Percentiles rank a stretch among this genome's conserved stretches.
Conservation (phyloP, 1,139 yeast species). For the Nakaseomyces bracarensis region DNA sequence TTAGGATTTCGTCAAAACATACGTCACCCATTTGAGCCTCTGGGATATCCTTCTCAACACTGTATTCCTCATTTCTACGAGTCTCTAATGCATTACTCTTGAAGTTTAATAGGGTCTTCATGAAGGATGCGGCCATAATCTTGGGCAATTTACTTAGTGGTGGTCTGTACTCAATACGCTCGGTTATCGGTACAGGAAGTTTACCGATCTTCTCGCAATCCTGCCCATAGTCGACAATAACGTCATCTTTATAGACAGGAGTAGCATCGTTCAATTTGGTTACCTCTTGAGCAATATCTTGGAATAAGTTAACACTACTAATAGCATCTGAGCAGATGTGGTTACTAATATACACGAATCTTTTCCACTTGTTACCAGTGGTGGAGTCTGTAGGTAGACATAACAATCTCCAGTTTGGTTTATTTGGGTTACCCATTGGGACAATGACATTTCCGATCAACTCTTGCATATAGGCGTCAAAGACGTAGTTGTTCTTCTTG, state of each 20-base stretch:
- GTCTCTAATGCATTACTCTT: slow-evolving; percentile 13
- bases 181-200: slow-evolving; percentile 20
- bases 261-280: slow-evolving; percentile 5
- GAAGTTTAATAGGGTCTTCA: slow-evolving; percentile 13
- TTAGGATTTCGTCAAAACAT: slow-evolving; percentile 12
- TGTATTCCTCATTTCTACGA: slow-evolving; percentile 7
- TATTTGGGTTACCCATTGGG: slow-evolving; percentile 15
- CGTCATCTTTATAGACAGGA: slow-evolving; percentile 4
- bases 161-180: slow-evolving; percentile 19
- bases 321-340: slow-evolving; percentile 24
- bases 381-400: slow-evolving; percentile 13
- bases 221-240: slow-evolving; percentile 14
- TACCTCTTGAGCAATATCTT: slow-evolving; percentile 15
- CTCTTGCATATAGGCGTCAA: slow-evolving; percentile 14
- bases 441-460: slow-evolving; percentile 14
- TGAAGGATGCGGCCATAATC: slow-evolving; percentile 13
- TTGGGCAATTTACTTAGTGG: slow-evolving; percentile 11
- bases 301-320: slow-evolving; percentile 20
- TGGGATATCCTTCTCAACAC: slow-evolving; percentile 5
- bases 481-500: slow-evolving; percentile 13
- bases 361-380: slow-evolving; percentile 6
- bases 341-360: slow-evolving; percentile 20
- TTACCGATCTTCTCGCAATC: slow-evolving; percentile 12
- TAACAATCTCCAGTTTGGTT: slow-evolving; percentile 24
- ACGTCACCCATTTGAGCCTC: slow-evolving; percentile 8